Base-by-base conservation (phyloP, 2,329 filamentous ascomycete species). In the Lachnellula subtilissima region DNA sequence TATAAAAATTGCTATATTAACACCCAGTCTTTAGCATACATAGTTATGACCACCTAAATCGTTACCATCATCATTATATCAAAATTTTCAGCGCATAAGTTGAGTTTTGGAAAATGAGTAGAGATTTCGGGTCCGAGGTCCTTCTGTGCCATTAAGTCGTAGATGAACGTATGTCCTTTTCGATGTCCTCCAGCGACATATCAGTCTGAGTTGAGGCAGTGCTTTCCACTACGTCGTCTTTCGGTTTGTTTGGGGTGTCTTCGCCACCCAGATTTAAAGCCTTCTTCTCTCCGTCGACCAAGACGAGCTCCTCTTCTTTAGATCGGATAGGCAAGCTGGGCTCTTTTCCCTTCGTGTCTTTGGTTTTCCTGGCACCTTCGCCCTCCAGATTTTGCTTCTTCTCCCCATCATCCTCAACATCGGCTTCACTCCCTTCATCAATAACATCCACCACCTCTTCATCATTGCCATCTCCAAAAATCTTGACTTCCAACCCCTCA, bases 401-500 rank as follows among this genome's bases (percentile, higher is more conserved):
- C 53, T n/a, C 37, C 39, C 12, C 51, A 23, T 19, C 48, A 54
- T 63, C 63, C 19, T 67, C 64, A 47, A 54, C 54, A 60, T 64
- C 63, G 4, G 43, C 65, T 50, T 63, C 60, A 23, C 40, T 58
- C 1, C 58, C 62, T 14, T 58, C 48, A 28, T 63, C 59, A 14
- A 50, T 45, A 22, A 28, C 2, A 15, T 50, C 47, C 15, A n/a
- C 39, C 17, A 48, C 54, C 14, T 42, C 32, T 15, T 55, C 60
- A n/a, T 58, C 55, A 1, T 60, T 43, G 4, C 39, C 54, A 25
- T 60, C 65, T 12, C 64, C 65, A 35, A 42, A 65, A 47, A 67
- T 51, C 46, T 40, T 55, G 2, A 69, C 52, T 25, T 63, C 54
- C 15, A 65, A 32, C 1, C 73, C 70, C 46, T 77, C 75, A 65